A percentile compares a stretch with the other conserved stretches of the same genome.
These are phyloP conservation scores for Chaetomiaceae sp. DNA, from an alignment of 2,329 filamentous ascomycete genomes.

Conservation along the genomic window DNA sequence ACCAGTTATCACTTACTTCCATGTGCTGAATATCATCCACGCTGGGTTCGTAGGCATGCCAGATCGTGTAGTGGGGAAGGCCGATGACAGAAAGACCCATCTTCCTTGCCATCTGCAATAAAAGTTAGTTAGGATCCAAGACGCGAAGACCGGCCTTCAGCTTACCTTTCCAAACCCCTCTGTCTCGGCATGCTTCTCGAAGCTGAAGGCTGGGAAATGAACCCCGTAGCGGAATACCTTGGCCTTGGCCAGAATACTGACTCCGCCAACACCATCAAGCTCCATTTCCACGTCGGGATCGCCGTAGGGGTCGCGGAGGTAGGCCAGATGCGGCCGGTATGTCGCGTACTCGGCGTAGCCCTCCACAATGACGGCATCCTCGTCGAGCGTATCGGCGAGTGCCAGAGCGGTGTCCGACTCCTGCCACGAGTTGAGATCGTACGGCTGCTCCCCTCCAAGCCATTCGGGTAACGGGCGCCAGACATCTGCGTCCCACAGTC, in stretches of 20 bases:
- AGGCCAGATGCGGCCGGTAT: slow-evolving; percentile 94
- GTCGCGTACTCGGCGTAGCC: slow-evolving; percentile 98
- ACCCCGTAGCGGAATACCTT: slow-evolving; percentile 91
- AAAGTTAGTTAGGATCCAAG: slow-evolving; percentile 5
- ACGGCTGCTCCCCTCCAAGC: slow-evolving; percentile 97
- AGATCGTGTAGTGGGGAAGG: slow-evolving; percentile 95
- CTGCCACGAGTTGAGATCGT: slow-evolving; percentile 98
- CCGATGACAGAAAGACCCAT: slow-evolving; percentile 96
- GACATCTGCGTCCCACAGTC: slow-evolving; percentile 59
- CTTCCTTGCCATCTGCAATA: slow-evolving; percentile 80
- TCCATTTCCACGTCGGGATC: slow-evolving; percentile 99
- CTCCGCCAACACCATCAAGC: slow-evolving; percentile 93
- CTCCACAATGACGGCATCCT: slow-evolving; percentile 97
- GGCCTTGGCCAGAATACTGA: slow-evolving; percentile 95
- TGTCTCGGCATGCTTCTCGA: slow-evolving; percentile 97
- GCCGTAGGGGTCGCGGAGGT: slow-evolving; percentile 92
- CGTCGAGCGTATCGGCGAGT: slow-evolving; percentile 89
- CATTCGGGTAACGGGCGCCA: slow-evolving; percentile 98
- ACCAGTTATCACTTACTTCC: slow-evolving; percentile 54
- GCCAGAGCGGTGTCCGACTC: slow-evolving; percentile 95
- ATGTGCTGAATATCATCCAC: slow-evolving; percentile 96
- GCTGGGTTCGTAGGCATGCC: slow-evolving; percentile 99
- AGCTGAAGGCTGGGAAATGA: slow-evolving; percentile 97
- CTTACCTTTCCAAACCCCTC: slow-evolving; percentile 96
- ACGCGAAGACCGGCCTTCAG: background rate